Evolutionary conservation across 169 alveolate species (phyloP).

Genomic region (Plasmodium sp.): DNA sequence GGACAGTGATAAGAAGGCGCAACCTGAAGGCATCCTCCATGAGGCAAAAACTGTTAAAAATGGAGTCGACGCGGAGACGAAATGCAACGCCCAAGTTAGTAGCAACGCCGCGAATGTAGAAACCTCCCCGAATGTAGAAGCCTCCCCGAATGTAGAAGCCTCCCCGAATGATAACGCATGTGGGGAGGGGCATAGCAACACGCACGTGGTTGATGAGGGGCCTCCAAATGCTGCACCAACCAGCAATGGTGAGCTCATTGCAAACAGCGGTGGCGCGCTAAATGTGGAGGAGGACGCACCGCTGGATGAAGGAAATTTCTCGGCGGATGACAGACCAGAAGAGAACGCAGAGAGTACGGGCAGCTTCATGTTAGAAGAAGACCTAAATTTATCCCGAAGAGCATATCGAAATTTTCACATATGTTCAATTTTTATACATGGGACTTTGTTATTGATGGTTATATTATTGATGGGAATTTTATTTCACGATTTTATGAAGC

Average conservation of each 20-base stretch:
- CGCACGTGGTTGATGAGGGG: not conserved
- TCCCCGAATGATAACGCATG: not conserved
- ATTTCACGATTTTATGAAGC: conserved; percentile 7
- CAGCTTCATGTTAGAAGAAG: conserved; percentile 69
- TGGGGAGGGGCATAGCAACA: not conserved
- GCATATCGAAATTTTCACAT: conserved; percentile 55
- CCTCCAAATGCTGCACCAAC: not conserved
- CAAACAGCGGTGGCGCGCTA: not conserved
- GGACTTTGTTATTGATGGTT: conserved; percentile 23
- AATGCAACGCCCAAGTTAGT: not conserved
- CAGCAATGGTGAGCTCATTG: not conserved
- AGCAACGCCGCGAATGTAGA: not conserved
- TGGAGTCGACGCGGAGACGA: not conserved
- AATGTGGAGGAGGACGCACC: not conserved
- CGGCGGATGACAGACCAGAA: conserved; percentile 2
- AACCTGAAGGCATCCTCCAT: not conserved
- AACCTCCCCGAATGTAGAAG: no score
- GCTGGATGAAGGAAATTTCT: not conserved
- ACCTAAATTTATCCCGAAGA: conserved; percentile 52
- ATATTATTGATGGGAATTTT: conserved; percentile 29
- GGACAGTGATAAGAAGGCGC: not conserved
- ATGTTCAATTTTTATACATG: conserved; percentile 69
- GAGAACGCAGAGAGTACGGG: conserved; percentile 14
- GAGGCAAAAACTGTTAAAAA: not conserved
- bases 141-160: not conserved